Base-by-base conservation (phyloP, 306 rosid species). In the Astragalus glycyphyllos region DNA sequence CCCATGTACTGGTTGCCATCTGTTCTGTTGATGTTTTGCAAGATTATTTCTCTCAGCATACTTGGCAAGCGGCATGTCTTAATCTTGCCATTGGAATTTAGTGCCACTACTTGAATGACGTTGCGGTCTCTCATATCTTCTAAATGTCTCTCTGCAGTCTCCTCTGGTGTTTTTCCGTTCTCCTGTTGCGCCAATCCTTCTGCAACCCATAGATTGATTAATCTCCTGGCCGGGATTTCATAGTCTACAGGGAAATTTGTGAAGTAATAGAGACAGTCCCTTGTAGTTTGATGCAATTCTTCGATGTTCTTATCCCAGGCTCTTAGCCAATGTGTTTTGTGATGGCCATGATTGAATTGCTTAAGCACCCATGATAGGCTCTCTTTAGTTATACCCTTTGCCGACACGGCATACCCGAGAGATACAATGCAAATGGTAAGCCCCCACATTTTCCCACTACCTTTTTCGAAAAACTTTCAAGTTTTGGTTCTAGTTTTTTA, bases 141-240 rank as follows among this genome's bases (percentile, higher is more conserved):
- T 15, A 77, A 71, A 15, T 42, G 15, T 16, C 38, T 11, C 5
- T 75, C 69, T 49, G 80, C 83, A 58, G 44, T 57, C 34, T 69
- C 64, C 65, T 84, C 76, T 0, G 11, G 68, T 9, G 87, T 65
- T 51, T 68, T 17, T 6, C 32, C 44, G 13, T 17, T 11, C 13
- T 40, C 40, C 51, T 47, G 26, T 63, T 50, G 3, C 14, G 53
- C 75, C 65, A 80, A 14, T 11, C 63, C 80, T 80, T 79, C 80
- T 53, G 81, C 78, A 60, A 60, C 71, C 88, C 88, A 81, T 11
- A 77, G 48, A 55, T 73, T 46, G 16, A 74, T 8, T 74, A 84
- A 13, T 64, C 87, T 77, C 81, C 85, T 77, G 5, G 59, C 72
- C 0, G 84, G 78, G 26, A 84, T 80, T 63, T 77, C 84, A 69